A percentile compares a stretch with the other conserved stretches of the same genome.
These are phyloP conservation scores for Microbotryomycetes sp. DNA, from an alignment of 1,284 basidiomycete species.

Conservation along the genomic window DNA sequence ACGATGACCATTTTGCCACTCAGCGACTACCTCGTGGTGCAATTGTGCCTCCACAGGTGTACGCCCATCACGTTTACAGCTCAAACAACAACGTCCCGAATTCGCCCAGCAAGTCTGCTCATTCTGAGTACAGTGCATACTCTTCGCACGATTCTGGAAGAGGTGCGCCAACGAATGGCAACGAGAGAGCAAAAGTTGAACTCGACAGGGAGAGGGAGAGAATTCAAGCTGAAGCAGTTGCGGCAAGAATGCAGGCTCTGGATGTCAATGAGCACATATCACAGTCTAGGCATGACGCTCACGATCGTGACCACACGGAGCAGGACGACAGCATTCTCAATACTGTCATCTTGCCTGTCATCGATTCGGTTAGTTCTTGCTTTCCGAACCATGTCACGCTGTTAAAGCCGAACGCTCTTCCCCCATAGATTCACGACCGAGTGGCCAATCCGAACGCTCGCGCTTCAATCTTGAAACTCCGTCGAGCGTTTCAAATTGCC, in stretches of 20 bases:
- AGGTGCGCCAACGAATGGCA: background rate
- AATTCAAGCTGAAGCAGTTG: slow-evolving; percentile 26
- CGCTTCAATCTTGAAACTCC: slow-evolving; percentile 69
- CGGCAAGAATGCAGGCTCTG: background rate
- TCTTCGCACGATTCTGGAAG: slow-evolving; percentile 5
- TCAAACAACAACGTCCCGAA: background rate
- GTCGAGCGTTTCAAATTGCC: slow-evolving; percentile 83
- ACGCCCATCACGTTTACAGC: background rate
- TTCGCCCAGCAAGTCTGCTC: slow-evolving; percentile 50
- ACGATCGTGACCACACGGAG: slow-evolving; percentile 49
- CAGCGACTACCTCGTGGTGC: background rate
- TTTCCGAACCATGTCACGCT: background rate
- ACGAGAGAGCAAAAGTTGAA: slow-evolving; percentile 15
- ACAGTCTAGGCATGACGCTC: background rate
- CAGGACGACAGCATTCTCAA: slow-evolving; percentile 77
- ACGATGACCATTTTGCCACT: background rate
- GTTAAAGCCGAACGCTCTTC: slow-evolving; percentile 1
- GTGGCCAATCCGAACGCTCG: slow-evolving; percentile 81
- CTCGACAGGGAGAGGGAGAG: slow-evolving; percentile 22
- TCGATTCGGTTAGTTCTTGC: slow-evolving; percentile 65
- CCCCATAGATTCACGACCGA: slow-evolving; percentile 68
- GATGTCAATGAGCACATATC: background rate
- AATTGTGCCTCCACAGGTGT: background rate
- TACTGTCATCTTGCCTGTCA: slow-evolving; percentile 86
- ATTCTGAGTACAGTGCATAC: slow-evolving; percentile 54